Evolutionary conservation across 306 rosid species (phyloP).

Genomic region (Dryas drummondii): DNA sequence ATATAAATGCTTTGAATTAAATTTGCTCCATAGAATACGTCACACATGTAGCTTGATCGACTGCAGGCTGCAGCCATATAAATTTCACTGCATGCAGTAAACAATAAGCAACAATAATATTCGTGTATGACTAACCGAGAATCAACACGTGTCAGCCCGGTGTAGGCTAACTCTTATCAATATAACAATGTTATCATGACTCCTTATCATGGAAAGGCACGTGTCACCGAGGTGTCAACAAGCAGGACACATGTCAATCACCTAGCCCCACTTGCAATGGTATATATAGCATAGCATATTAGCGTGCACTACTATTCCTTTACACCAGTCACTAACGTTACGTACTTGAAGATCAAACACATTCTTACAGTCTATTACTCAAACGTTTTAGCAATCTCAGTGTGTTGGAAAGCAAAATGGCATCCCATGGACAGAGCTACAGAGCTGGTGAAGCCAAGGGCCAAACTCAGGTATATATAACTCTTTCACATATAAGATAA

Average conservation of each 20-base stretch:
- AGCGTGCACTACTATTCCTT: background rate
- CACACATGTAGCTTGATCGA: too few species aligned
- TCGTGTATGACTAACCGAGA: too few species aligned
- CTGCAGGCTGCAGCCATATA: too few species aligned
- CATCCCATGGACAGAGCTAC: constrained; percentile 41
- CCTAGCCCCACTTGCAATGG: background rate
- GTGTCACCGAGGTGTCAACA: constrained; percentile 38
- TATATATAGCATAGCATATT: constrained; percentile 11
- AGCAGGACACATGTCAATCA: constrained; percentile 30
- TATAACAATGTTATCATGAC: background rate
- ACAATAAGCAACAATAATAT: too few species aligned
- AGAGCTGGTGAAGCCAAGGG: constrained; percentile 56
- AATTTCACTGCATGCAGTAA: too few species aligned
- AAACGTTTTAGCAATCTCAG: too few species aligned
- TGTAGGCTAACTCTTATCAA: constrained; percentile 29
- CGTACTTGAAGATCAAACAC: background rate
- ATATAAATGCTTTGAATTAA: too few species aligned
- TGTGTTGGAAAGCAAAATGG: constrained; percentile 34
- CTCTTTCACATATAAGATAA: background rate
- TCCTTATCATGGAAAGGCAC: constrained; percentile 24
- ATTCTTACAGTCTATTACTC: background rate
- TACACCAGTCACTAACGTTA: background rate
- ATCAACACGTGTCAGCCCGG: constrained; percentile 27
- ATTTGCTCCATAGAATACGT: too few species aligned
- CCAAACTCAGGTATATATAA: constrained; percentile 44